phyloP scores from a whole-genome alignment of 768 basidiomycete species.

The Chalciporus pseudorubinellus region DNA sequence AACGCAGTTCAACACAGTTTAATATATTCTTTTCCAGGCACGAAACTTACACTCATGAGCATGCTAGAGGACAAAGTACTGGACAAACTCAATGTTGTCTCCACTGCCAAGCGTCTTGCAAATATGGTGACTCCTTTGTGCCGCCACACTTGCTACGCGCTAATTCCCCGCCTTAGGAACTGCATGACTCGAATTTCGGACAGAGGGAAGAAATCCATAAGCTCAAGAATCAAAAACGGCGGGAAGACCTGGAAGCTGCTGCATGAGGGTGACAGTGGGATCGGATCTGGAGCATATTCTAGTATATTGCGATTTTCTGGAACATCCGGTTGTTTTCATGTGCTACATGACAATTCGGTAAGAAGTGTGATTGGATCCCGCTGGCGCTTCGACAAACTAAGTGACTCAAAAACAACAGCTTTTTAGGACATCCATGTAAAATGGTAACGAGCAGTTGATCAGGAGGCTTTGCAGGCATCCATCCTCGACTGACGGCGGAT shows the following conservation, averaged over 20 bases:
- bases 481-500: too few species aligned
- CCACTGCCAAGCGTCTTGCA: conserved; percentile 88
- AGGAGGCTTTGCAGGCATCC: too few species aligned
- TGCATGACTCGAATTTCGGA: conserved; percentile 89
- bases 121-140: conserved; percentile 66
- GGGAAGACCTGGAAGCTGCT: neutral
- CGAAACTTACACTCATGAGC: conserved; percentile 67
- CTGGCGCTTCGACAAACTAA: too few species aligned
- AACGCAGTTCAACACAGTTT: neutral
- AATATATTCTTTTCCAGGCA: conserved; percentile 45
- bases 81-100: conserved; percentile 83
- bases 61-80: conserved; percentile 81
- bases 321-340: too few species aligned
- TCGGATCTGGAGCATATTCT: conserved; percentile 1
- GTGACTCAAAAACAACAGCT: too few species aligned
- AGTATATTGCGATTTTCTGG: too few species aligned
- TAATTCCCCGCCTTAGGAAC: conserved; percentile 46
- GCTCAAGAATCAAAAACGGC: conserved; percentile 46
- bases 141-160: neutral
- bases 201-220: conserved; percentile 81
- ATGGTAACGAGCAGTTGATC: too few species aligned
- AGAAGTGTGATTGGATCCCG: too few species aligned
- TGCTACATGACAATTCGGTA: neutral
- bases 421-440: too few species aligned
- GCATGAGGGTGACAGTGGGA: neutral